phyloP scores from a whole-genome alignment of 331 rosid species.

The Quercus phellos region DNA sequence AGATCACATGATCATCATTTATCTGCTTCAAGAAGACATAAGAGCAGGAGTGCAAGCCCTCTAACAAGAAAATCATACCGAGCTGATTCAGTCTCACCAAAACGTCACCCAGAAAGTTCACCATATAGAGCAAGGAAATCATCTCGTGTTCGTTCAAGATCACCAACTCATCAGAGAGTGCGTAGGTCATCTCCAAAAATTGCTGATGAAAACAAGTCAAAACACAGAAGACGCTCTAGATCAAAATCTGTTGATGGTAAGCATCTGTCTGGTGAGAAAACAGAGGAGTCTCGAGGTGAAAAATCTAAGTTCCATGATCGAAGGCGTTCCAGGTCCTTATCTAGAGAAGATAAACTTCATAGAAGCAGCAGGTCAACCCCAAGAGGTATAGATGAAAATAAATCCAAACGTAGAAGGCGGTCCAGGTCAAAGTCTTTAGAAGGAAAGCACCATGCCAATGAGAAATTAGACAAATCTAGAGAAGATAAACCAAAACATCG shows the following conservation, averaged over 20 bases:
- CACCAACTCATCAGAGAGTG: constrained; percentile 51
- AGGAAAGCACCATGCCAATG: constrained; percentile 41
- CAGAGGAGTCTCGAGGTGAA: constrained; percentile 41
- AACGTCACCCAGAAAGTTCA: constrained; percentile 54
- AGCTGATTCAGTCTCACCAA: constrained; percentile 66
- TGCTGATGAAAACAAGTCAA: constrained; percentile 47
- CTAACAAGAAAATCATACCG: constrained; percentile 44
- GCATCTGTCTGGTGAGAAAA: constrained; percentile 35
- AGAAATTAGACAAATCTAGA: constrained; percentile 39
- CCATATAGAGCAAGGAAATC: constrained; percentile 55
- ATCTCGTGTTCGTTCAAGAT: constrained; percentile 55
- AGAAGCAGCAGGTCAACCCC: constrained; percentile 54
- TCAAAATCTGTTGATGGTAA: constrained; percentile 63
- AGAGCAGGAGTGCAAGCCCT: constrained; percentile 11
- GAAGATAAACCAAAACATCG: constrained; percentile 44
- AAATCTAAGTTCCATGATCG: constrained; percentile 58
- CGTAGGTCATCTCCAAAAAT: constrained; percentile 68
- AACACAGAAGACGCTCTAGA: constrained; percentile 67
- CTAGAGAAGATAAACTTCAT: constrained; percentile 54
- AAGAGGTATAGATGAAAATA: constrained; percentile 53
- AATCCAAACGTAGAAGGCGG: constrained; percentile 52
- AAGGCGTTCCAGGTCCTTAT: constrained; percentile 64
- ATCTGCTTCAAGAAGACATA: constrained; percentile 40
- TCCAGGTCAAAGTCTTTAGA: constrained; percentile 82
- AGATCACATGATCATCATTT: constrained; percentile 52